Evolutionary conservation across 2,329 filamentous ascomycete genomes (phyloP), one percentile per base, ranked within the genome.

Genomic region (Trichophyton equinum): DNA sequence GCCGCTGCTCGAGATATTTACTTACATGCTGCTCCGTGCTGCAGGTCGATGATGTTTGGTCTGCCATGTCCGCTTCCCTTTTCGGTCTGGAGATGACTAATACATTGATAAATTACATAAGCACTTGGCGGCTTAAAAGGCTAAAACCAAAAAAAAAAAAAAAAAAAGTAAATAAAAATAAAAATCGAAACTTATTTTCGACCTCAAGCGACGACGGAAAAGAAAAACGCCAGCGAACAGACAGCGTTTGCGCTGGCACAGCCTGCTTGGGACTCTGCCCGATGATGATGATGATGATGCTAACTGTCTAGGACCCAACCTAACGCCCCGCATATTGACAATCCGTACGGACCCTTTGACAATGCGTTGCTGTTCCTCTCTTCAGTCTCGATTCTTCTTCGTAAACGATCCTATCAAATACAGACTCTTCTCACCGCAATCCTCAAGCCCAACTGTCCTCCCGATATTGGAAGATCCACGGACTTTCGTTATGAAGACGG

Each of bases 401-500:
- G 8, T 22, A 44, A 44, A 44, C 44, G 44, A 47, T 11, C 44
- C 44, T 25, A 47, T 47, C 20, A 22, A 25, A 47, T 2, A 47
- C 44, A 7, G 44, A 47, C 20, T 11, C 18, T 47, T 22, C 44
- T 47, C 20, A 11, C 15, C 55, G 55, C 55, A 57, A 57, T 57
- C 38, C 20, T 57, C 55, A 15, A 42, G 20, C 55, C 51, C 30
- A 40, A 57, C 55, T 57, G 55, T 57, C 38, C 55, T 15, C n/a
- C 55, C 38, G 30, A 15, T 40, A 57, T 38, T 25, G 55, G 38
- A 25, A 42, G 55, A 40, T 22, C 33, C 25, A 57, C 55, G 55
- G 55, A 57, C 55, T 57, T 42, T 57, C 25, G 30, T 57, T 57
- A 57, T 5, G 38, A 42, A 57, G 30, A 42, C 55, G 40, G 38